Evolutionary conservation across 2,329 filamentous ascomycete species (phyloP), one percentile per base, ranked within the genome.

Genomic region (Aureobasidium sp.): DNA sequence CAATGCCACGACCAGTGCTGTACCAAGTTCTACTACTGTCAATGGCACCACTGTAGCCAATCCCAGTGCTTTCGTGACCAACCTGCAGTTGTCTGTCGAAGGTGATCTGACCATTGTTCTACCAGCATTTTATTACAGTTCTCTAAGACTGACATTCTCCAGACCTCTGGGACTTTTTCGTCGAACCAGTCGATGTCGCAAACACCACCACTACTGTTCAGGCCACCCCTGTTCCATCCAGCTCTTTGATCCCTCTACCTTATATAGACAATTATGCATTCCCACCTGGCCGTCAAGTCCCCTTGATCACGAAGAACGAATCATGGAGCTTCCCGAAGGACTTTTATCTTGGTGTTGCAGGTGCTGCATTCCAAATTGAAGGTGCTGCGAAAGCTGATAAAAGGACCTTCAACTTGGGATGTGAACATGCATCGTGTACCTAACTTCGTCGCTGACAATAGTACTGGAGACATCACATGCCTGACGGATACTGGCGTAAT

Each of bases 381-480:
- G 71, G 70, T 24, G 70, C 67, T 15, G 66, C 66, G 3, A 67
- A 64, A 39, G 69, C 65, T 27, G 70, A 72, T 49, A 71, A 66
- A 68, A 54, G 68, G 68, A 14, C 71, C 70, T 1, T 65, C 64
- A 14, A 63, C 69, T 47, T 67, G 68, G 70, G 65, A 72, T 60
- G 63, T 78, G 42, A 65, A 79, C n/a, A 66, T 72, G 14, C 77
- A 35, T 31, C 44, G 63, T n/a, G 61, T 63, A 14, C 61, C 61
- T 19, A 47, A 53, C 11, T 56, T 64, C 48, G 76, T 79, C 5
- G 67, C 69, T 15, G 69, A 67, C 44, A 75, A 68, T 64, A 67
- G 69, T 0, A 75, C 68, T 5, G 65, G 62, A 6, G 82, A 84
- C 65, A 70, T 84, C 17, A 77, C 77, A 58, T 62, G 37, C 63